Conservation (phyloP, 108 stramenopile genomes). For the Conticribra weissflogii region DNA sequence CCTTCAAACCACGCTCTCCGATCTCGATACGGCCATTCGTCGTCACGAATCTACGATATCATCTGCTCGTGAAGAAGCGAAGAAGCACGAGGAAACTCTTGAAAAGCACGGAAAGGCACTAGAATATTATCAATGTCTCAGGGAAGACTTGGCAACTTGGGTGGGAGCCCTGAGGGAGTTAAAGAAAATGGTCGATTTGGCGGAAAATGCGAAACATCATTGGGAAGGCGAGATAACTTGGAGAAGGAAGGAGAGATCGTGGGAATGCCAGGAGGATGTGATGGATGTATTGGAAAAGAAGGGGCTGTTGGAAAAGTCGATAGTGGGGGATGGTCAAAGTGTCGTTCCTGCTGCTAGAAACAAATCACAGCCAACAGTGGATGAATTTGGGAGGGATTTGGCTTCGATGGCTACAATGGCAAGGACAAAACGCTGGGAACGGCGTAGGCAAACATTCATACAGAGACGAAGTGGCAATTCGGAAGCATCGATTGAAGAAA, state of each 20-base stretch:
- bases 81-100: conserved; percentile 50
- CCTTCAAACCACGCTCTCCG: conserved; percentile 35
- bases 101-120: conserved; percentile 59
- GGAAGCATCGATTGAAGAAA: neutral
- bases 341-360: no score
- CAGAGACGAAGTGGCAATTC: neutral
- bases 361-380: conserved; percentile 36
- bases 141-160: conserved; percentile 65
- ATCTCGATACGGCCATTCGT: conserved; percentile 34
- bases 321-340: conserved; percentile 52
- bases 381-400: conserved; percentile 88
- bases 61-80: conserved; percentile 46
- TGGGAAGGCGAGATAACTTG: conserved; percentile 46
- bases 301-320: conserved; percentile 41
- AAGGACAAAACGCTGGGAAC: conserved; percentile 54
- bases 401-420: conserved; percentile 59
- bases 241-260: conserved; percentile 35
- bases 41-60: conserved; percentile 35
- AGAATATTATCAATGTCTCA: conserved; percentile 71
- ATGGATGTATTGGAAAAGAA: conserved; percentile 45
- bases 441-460: conserved; percentile 22
- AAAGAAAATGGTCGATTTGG: conserved; percentile 48
- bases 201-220: conserved; percentile 46
- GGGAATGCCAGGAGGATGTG: conserved; percentile 69
- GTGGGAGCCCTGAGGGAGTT: conserved; percentile 78